phyloP scores from a whole-genome alignment of 441 rosid species.

The Erysimum cheiri region DNA sequence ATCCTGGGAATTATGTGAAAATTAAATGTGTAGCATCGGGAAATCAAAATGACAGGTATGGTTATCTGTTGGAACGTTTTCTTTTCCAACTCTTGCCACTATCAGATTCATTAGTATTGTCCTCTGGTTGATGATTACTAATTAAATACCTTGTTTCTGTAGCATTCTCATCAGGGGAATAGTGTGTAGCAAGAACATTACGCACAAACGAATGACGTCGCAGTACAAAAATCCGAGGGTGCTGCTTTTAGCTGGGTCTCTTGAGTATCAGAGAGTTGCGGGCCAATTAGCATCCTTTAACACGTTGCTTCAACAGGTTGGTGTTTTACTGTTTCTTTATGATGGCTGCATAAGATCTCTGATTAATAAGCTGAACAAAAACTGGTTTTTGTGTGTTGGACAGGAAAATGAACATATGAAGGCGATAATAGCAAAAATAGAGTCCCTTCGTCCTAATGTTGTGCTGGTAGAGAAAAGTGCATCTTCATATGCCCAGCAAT shows the following conservation, averaged over 20 bases:
- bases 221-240: constrained; percentile 88
- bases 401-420: constrained; percentile 93
- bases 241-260: constrained; percentile 91
- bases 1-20: constrained; percentile 91
- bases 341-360: neutral
- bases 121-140: neutral
- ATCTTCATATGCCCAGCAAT: constrained; percentile 83
- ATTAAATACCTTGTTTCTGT: constrained; percentile 47
- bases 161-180: constrained; percentile 81
- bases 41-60: constrained; percentile 81
- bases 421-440: constrained; percentile 78
- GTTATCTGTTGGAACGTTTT: neutral
- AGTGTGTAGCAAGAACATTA: constrained; percentile 93
- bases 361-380: constrained; percentile 24
- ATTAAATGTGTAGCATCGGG: constrained; percentile 92
- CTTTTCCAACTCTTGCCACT: neutral
- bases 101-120: neutral
- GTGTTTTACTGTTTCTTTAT: constrained; percentile 25
- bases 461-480: constrained; percentile 92
- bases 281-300: constrained; percentile 89
- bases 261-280: constrained; percentile 77
- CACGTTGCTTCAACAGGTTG: constrained; percentile 89
- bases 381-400: constrained; percentile 38
- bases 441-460: constrained; percentile 89
- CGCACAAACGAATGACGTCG: constrained; percentile 96